Evolutionary conservation across 805 yeast species (phyloP).

Genomic region (Suhomyces xylopsoci): DNA sequence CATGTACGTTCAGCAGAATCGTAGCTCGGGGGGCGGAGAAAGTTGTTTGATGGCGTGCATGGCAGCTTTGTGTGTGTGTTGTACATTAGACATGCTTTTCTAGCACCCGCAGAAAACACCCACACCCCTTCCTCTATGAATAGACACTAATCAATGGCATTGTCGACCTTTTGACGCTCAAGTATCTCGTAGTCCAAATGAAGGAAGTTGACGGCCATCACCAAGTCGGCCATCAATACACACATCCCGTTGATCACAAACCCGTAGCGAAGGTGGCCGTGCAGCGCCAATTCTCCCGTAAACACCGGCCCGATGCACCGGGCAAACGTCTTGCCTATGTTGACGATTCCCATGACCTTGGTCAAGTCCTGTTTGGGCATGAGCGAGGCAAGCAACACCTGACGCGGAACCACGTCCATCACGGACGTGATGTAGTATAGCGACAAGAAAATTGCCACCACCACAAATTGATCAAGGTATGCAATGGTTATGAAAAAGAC

Average conservation of each 20-base stretch:
- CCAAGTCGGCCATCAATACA: conserved; percentile 47
- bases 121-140: too few relatives aligned
- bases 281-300: conserved; percentile 70
- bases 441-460: conserved; percentile 53
- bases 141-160: background rate
- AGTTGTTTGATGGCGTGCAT: conserved; percentile 38
- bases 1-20: conserved; percentile 42
- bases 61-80: conserved; percentile 41
- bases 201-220: conserved; percentile 43
- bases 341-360: conserved; percentile 79
- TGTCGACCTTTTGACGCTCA: conserved; percentile 7
- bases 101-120: too few relatives aligned
- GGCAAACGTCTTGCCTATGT: conserved; percentile 82
- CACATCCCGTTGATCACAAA: conserved; percentile 52
- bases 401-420: conserved; percentile 93
- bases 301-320: conserved; percentile 77
- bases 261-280: conserved; percentile 45
- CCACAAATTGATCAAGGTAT: conserved; percentile 18
- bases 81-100: conserved; percentile 29
- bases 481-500: conserved; percentile 49
- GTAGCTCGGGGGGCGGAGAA: conserved; percentile 22
- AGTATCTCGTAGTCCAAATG: conserved; percentile 36
- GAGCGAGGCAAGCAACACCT: conserved; percentile 67
- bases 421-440: conserved; percentile 62
- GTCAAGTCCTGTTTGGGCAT: conserved; percentile 65